Evolutionary conservation across 2,329 filamentous ascomycete species (phyloP).

Genomic region (Colletotrichum filicis): DNA sequence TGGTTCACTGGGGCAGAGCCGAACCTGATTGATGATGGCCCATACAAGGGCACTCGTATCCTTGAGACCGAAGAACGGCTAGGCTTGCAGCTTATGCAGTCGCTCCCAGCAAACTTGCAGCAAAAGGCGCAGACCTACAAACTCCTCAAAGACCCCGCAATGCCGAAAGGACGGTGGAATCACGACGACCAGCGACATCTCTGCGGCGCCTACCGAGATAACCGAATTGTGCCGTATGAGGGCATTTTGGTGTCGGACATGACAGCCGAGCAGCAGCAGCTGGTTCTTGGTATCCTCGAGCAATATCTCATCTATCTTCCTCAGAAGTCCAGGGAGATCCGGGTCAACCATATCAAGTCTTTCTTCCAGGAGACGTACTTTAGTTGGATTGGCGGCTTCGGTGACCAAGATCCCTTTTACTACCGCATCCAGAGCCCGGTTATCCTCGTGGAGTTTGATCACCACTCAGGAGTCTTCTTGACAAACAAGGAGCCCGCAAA

Average conservation of each 20-base stretch:
- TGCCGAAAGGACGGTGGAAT: slow-evolving; percentile 80
- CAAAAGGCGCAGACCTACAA: slow-evolving; percentile 66
- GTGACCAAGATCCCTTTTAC: slow-evolving; percentile 77
- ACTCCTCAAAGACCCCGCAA: slow-evolving; percentile 70
- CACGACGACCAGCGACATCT: slow-evolving; percentile 83
- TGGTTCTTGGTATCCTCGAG: slow-evolving; percentile 68
- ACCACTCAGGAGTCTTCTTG: slow-evolving; percentile 83
- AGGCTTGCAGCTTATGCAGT: slow-evolving; percentile 77
- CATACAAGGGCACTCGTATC: slow-evolving; percentile 72
- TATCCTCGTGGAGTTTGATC: slow-evolving; percentile 80
- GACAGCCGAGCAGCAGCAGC: slow-evolving; percentile 56
- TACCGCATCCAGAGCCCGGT: slow-evolving; percentile 83
- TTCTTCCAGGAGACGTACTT: slow-evolving; percentile 80
- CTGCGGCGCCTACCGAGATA: slow-evolving; percentile 83
- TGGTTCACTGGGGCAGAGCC: slow-evolving; percentile 87
- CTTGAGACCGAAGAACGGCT: slow-evolving; percentile 72
- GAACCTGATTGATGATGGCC: slow-evolving; percentile 76
- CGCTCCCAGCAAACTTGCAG: slow-evolving; percentile 59
- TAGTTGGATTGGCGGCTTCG: slow-evolving; percentile 80
- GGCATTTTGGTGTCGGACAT: slow-evolving; percentile 68
- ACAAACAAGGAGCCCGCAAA: slow-evolving; percentile 78
- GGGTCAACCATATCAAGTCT: slow-evolving; percentile 63
- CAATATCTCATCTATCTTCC: slow-evolving; percentile 79
- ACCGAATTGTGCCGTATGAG: slow-evolving; percentile 80
- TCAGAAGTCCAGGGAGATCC: slow-evolving; percentile 59